These are phyloP conservation scores for Theileria orientalis DNA, from an alignment of 169 alveolate genomes.

Conservation along the genomic window DNA sequence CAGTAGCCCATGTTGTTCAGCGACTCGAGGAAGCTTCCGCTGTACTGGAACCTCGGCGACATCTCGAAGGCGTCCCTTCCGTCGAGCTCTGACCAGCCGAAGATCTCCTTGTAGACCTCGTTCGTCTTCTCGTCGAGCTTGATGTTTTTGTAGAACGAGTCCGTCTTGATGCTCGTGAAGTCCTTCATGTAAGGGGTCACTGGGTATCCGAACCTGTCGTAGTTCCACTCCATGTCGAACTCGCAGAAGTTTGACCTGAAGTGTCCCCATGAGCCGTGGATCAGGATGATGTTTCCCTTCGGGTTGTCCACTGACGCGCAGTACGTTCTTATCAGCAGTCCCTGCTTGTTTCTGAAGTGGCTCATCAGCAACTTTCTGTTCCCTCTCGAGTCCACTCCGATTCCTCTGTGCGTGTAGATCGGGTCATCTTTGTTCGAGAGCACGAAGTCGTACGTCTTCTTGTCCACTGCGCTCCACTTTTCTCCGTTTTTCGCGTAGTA, in stretches of 20 bases:
- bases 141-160: conserved; percentile 19
- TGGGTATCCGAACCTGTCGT: conserved; percentile 37
- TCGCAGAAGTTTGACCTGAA: conserved; percentile 58
- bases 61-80: conserved; percentile 31
- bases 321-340: conserved; percentile 61
- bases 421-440: conserved; percentile 22
- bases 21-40: conserved; percentile 62
- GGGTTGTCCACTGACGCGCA: conserved; percentile 57
- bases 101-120: conserved; percentile 25
- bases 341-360: conserved; percentile 66
- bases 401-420: conserved; percentile 12
- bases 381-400: conserved; percentile 7
- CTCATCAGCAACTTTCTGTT: conserved; percentile 28
- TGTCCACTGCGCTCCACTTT: conserved; percentile 1
- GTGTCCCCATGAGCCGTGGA: conserved; percentile 66
- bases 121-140: conserved; percentile 8
- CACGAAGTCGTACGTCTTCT: neutral
- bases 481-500: neutral
- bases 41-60: conserved; percentile 43
- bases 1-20: conserved; percentile 59
- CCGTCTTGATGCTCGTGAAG: conserved; percentile 12
- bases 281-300: conserved; percentile 54
- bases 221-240: conserved; percentile 56
- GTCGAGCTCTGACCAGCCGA: conserved; percentile 23
- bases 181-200: conserved; percentile 16